Evolutionary conservation across 352 stramenopile species (phyloP).

Genomic region (Globisporangium cystogenes): DNA sequence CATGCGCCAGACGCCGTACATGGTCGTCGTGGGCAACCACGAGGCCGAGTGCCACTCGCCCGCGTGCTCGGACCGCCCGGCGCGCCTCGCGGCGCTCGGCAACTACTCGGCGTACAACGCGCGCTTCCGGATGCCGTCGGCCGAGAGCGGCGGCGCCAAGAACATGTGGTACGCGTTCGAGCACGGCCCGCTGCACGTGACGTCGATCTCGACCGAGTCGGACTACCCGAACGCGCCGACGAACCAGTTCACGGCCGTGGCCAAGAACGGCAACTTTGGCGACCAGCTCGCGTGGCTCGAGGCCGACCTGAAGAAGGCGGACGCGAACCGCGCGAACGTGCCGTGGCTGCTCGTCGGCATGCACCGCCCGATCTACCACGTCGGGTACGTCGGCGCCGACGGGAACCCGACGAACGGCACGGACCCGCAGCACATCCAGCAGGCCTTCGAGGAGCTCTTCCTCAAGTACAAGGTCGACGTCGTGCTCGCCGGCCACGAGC

Average conservation of each 20-base stretch:
- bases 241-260: slow-evolving; percentile 29
- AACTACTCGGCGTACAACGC: slow-evolving; percentile 86
- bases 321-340: slow-evolving; percentile 33
- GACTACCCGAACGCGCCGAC: slow-evolving; percentile 35
- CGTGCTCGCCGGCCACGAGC: slow-evolving; percentile 78
- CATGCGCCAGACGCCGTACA: slow-evolving; percentile 67
- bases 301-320: slow-evolving; percentile 36
- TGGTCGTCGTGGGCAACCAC: slow-evolving; percentile 84
- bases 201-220: slow-evolving; percentile 78
- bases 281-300: slow-evolving; percentile 51
- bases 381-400: slow-evolving; percentile 11
- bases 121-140: slow-evolving; percentile 82
- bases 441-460: slow-evolving; percentile 78
- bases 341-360: slow-evolving; percentile 53
- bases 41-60: slow-evolving; percentile 85
- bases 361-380: slow-evolving; percentile 38
- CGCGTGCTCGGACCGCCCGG: slow-evolving; percentile 35
- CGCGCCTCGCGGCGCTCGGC: too few species aligned
- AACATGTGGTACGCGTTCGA: slow-evolving; percentile 92
- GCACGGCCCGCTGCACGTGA: slow-evolving; percentile 77
- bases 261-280: slow-evolving; percentile 38
- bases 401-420: slow-evolving; percentile 15
- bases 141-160: slow-evolving; percentile 38
- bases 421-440: slow-evolving; percentile 29
- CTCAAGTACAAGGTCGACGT: slow-evolving; percentile 87